Conservation (phyloP, 331 rosid genomes). For the Acacia pycnantha region DNA sequence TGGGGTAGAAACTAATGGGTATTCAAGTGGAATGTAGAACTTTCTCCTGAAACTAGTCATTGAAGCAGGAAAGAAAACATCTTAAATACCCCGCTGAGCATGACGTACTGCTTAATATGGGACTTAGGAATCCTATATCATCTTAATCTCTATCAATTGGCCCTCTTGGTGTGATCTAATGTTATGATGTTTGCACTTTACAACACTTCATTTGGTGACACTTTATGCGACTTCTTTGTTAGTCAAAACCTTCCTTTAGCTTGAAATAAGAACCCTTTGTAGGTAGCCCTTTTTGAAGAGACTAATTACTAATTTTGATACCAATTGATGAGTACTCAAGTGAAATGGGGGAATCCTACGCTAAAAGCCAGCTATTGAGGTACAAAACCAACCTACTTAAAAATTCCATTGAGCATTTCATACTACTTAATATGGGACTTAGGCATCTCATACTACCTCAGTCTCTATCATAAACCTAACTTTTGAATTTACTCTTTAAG, state of each 20-base stretch:
- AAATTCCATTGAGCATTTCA: not conserved
- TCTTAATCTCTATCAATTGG: not conserved
- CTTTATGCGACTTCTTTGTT: not conserved
- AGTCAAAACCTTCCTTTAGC: not conserved
- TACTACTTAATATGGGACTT: not conserved
- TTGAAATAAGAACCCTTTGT: not conserved
- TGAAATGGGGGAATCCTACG: not conserved
- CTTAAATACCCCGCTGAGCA: not conserved
- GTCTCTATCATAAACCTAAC: not conserved
- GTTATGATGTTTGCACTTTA: not conserved
- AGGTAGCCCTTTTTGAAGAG: not conserved
- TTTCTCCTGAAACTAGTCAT: not conserved
- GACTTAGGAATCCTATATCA: not conserved
- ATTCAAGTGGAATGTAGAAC: not conserved
- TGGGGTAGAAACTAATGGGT: not conserved
- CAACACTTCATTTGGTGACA: not conserved
- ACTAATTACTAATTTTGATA: not conserved
- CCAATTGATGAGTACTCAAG: not conserved
- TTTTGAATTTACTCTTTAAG: conserved; percentile 6
- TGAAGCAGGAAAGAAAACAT: not conserved
- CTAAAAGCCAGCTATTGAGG: not conserved
- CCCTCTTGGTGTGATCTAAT: not conserved
- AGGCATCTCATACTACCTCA: not conserved
- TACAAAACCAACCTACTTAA: not conserved
- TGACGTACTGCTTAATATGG: not conserved